Percentiles rank a stretch among this genome's conserved stretches.
phyloP scores from a whole-genome alignment of 2,329 filamentous ascomycete species.

The Pseudohalonectria lignicola region DNA sequence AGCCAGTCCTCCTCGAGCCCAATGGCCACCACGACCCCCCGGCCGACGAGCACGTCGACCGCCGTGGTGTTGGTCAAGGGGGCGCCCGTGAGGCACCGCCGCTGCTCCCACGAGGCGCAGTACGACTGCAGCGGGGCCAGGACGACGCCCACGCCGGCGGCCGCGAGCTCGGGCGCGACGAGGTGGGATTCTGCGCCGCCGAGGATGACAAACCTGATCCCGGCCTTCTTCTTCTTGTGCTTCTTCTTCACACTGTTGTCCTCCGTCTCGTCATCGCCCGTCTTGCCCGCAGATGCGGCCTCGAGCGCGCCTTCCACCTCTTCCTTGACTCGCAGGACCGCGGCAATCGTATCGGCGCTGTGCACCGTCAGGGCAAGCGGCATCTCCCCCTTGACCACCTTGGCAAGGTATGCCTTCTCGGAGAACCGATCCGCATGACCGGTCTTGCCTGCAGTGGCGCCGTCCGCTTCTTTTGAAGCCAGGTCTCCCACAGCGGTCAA shows the following conservation, averaged over 20 bases:
- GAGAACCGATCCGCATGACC: conserved; percentile 26
- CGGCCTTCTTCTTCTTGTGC: not conserved
- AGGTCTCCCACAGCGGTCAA: conserved; percentile 29
- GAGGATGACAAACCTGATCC: conserved; percentile 43
- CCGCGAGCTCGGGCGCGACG: conserved; percentile 45
- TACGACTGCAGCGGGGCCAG: conserved; percentile 48
- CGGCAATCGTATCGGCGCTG: conserved; percentile 51
- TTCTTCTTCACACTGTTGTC: too few species aligned
- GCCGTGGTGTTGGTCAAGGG: conserved; percentile 56
- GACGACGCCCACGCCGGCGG: conserved; percentile 45
- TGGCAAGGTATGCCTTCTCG: conserved; percentile 37
- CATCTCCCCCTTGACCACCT: conserved; percentile 40
- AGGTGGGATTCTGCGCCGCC: conserved; percentile 54
- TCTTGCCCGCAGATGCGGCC: conserved; percentile 7
- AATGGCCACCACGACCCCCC: conserved; percentile 47
- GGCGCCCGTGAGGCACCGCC: conserved; percentile 50
- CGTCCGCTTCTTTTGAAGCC: conserved; percentile 12
- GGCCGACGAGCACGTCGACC: conserved; percentile 43
- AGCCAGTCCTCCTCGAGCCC: conserved; percentile 52
- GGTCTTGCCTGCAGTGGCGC: conserved; percentile 10
- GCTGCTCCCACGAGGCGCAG: conserved; percentile 46
- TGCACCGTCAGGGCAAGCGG: conserved; percentile 49
- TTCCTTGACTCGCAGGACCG: conserved; percentile 46
- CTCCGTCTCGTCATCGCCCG: not conserved
- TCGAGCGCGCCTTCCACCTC: conserved; percentile 37